Evolutionary conservation across 2,329 filamentous ascomycete species (phyloP), one percentile per base, ranked within the genome.

Genomic region (Cytospora paraplurivora): DNA sequence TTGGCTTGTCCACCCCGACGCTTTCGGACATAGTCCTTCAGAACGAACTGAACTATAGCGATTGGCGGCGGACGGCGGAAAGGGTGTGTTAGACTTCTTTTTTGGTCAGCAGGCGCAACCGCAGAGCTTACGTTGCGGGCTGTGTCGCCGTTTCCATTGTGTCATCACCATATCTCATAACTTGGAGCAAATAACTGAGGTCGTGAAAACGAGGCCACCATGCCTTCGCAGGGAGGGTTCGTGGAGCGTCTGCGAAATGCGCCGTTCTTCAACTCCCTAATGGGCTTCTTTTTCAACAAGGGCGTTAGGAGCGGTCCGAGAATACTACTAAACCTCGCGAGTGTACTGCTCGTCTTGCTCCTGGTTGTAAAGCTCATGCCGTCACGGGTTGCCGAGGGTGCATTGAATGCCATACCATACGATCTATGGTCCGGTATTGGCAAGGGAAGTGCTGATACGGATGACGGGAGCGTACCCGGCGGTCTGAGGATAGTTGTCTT

Each of bases 401-500:
- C 68, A 4, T 59, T 70, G 17, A 62, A 61, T 12, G 67, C 63
- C 10, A 63, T 67, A 38, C 50, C 51, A 13, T 53, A 67, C 19
- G 58, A 66, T 19, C 56, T 71, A 64, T 64, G 49, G 54, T 69
- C 52, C 63, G 63, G 56, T 7, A 51, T 55, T 38, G 63, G 11
- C 38, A 58, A n/a, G 19, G 65, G 10, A 27, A 55, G 21, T 44
- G 27, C 27, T 27, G 37, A 33, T 27, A 27, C 52, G 41, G 51
- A 27, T 10, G 56, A 58, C 7, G 64, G 44, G 0, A 63, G 63
- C 27, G 62, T 56, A 19, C 63, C 63, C 1, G 74, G 74, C 7
- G 74, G 78, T 2, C 63, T 84, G 64, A 77, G 82, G 59, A 74
- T 85, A 8, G 81, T 85, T 10, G 79, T 82, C 7, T 85, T 85